Conservation (phyloP, 352 stramenopile genomes). For the Phytophthora chlamydospora region DNA sequence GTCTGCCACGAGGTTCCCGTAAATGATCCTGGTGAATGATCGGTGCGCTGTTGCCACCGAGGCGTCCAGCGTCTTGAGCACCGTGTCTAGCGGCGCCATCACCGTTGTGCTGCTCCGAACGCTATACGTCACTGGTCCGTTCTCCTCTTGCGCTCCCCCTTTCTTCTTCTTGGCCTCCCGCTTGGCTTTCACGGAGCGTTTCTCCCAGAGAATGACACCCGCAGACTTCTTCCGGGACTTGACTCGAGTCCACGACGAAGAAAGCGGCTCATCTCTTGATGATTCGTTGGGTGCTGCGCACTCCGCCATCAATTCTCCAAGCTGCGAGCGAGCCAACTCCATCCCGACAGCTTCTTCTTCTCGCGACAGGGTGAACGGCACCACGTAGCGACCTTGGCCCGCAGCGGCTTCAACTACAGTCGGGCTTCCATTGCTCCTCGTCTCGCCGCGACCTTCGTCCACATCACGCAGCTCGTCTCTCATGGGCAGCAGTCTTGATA, state of each 20-base stretch:
- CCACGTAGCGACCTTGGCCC: conserved; percentile 53
- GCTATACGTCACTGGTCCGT: conserved; percentile 38
- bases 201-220: conserved; percentile 60
- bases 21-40: conserved; percentile 80
- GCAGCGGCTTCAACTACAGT: conserved; percentile 6
- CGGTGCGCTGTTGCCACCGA: conserved; percentile 60
- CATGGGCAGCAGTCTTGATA: conserved; percentile 21
- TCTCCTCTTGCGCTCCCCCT: conserved; percentile 8
- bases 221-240: conserved; percentile 45
- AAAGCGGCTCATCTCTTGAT: neutral
- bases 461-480: conserved; percentile 22
- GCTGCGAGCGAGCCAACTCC: conserved; percentile 28
- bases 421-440: neutral
- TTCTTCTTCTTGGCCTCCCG: conserved; percentile 27
- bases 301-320: conserved; percentile 42
- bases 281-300: conserved; percentile 25
- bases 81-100: conserved; percentile 49
- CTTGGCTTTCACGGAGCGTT: conserved; percentile 26
- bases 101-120: conserved; percentile 69
- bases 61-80: conserved; percentile 71
- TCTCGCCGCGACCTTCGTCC: conserved; percentile 23
- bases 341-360: conserved; percentile 45
- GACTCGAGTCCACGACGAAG: conserved; percentile 34
- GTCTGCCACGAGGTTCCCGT: conserved; percentile 70
- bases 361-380: conserved; percentile 53